phyloP scores from a whole-genome alignment of 2,329 filamentous ascomycete species.

The Thermomyces lanuginosus region DNA sequence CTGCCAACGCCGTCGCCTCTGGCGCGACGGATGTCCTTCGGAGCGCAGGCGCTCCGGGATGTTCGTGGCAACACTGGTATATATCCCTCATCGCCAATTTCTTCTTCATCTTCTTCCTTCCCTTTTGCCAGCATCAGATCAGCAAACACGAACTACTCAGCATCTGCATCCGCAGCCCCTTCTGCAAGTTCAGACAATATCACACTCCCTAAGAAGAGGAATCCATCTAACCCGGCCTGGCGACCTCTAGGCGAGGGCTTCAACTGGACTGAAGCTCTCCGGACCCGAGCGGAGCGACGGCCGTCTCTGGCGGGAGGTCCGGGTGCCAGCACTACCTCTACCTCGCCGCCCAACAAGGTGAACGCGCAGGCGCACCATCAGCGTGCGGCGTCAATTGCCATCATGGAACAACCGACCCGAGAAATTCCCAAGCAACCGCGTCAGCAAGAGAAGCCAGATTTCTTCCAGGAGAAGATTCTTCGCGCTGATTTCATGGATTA shows the following conservation, averaged over 20 bases:
- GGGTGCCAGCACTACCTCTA: conserved; percentile 19
- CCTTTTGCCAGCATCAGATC: conserved; percentile 11
- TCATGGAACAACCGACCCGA: conserved; percentile 39
- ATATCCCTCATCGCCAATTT: too few relatives aligned
- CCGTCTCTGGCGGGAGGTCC: conserved; percentile 26
- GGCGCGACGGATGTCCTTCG: conserved; percentile 75
- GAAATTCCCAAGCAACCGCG: conserved; percentile 31
- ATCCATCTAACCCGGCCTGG: conserved; percentile 30
- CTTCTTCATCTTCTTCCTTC: conserved; percentile 25
- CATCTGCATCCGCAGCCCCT: conserved; percentile 24
- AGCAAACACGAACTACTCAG: conserved; percentile 11
- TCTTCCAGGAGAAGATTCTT: conserved; percentile 90
- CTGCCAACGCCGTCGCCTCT: conserved; percentile 52
- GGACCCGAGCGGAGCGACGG: conserved; percentile 73
- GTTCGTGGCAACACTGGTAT: conserved; percentile 50
- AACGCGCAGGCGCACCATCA: conserved; percentile 31
- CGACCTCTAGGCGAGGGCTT: conserved; percentile 65
- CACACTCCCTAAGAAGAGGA: conserved; percentile 22
- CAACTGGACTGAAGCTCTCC: conserved; percentile 94
- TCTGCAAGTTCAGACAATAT: conserved; percentile 20
- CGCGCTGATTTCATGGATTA: conserved; percentile 98
- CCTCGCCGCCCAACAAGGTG: conserved; percentile 8
- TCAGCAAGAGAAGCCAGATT: conserved; percentile 65
- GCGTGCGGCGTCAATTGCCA: conserved; percentile 29
- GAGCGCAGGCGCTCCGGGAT: conserved; percentile 59